A percentile compares a stretch with the other conserved stretches of the same genome.
phyloP scores from a whole-genome alignment of 306 rosid species.

The Trifolium subterraneum region DNA sequence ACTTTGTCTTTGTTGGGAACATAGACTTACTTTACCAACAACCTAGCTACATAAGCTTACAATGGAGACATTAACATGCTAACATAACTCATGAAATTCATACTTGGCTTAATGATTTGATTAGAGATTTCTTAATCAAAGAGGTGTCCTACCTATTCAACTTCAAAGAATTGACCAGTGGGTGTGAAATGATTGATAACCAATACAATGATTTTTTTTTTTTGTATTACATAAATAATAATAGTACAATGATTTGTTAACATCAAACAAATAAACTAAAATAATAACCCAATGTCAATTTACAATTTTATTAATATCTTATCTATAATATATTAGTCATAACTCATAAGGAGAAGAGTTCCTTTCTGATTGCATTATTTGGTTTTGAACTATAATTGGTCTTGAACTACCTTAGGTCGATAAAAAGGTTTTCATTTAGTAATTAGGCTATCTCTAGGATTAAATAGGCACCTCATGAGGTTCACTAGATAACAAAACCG shows the following conservation, averaged over 20 bases:
- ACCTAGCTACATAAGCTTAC: conserved; percentile 20
- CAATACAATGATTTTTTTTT: background rate
- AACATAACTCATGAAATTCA: background rate
- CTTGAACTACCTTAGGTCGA: background rate
- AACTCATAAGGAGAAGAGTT: conserved; percentile 8
- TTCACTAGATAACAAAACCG: background rate
- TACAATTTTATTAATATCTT: background rate
- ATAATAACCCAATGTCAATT: background rate
- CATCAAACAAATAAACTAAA: background rate
- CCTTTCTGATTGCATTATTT: background rate
- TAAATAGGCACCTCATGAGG: background rate
- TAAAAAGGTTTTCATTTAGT: background rate
- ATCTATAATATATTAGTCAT: background rate
- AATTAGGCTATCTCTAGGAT: background rate
- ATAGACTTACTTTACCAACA: conserved; percentile 24
- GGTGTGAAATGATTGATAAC: background rate
- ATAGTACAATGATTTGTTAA: background rate
- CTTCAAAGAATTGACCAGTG: background rate
- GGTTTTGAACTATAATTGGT: background rate
- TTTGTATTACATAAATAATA: too few relatives aligned
- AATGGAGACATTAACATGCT: conserved; percentile 7
- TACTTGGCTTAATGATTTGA: background rate
- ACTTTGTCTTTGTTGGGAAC: conserved; percentile 7
- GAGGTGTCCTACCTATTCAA: conserved; percentile 10
- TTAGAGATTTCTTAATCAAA: background rate